Percentiles rank a stretch among this genome's conserved stretches.
Conservation (phyloP, 1,284 basidiomycete genomes). For the Exobasidium rhododendri region DNA sequence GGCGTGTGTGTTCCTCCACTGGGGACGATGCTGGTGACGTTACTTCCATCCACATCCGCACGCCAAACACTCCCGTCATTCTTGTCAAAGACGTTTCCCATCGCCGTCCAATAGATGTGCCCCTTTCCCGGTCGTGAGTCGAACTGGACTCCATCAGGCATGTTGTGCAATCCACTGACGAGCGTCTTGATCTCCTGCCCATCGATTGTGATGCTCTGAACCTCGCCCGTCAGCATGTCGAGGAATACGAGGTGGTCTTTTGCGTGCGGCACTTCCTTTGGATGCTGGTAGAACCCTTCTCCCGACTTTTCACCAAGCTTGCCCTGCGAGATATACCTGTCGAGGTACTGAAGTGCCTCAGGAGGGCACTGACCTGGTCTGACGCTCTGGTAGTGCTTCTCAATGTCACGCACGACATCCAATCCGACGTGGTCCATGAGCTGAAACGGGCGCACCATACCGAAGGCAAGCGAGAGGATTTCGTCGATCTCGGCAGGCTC, state of each 20-base stretch:
- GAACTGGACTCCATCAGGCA: constrained; percentile 13
- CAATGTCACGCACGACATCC: constrained; percentile 12
- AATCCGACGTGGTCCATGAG: constrained; percentile 17
- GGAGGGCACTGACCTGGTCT: constrained; percentile 1
- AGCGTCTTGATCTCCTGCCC: constrained; percentile 6
- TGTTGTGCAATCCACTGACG: background rate
- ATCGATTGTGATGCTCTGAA: constrained; percentile 11
- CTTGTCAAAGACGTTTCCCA: background rate
- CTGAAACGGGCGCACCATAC: constrained; percentile 8
- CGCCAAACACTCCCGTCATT: background rate
- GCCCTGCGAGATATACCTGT: background rate
- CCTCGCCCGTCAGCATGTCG: constrained; percentile 14
- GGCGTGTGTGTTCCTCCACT: constrained; percentile 6
- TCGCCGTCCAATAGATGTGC: background rate
- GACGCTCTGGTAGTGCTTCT: constrained; percentile 11
- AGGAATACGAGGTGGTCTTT: constrained; percentile 14
- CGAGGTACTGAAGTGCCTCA: constrained; percentile 16
- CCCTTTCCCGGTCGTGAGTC: background rate
- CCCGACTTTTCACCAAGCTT: constrained; percentile 11
- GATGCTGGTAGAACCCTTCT: constrained; percentile 20
- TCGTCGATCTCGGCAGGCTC: constrained; percentile 5
- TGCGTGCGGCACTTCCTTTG: constrained; percentile 15
- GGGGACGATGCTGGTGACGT: background rate
- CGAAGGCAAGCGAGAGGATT: background rate
- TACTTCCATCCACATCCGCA: background rate